phyloP scores from a whole-genome alignment of 306 rosid genomes.

The Begonia loranthoides region DNA sequence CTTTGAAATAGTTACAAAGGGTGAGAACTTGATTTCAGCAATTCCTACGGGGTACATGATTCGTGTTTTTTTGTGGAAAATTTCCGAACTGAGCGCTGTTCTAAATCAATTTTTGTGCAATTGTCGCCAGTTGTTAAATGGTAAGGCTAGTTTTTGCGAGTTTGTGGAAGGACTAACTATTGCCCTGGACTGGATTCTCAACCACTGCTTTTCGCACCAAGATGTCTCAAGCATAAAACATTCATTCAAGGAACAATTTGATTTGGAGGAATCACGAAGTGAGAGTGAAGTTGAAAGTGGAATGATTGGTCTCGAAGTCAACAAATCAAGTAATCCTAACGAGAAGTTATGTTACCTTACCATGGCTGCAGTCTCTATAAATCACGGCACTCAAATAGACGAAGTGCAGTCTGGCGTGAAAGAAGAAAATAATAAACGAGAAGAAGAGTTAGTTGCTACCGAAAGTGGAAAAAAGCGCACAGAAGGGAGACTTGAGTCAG shows the following conservation, averaged over 20 bases:
- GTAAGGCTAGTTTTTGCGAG: conserved; percentile 37
- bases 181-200: conserved; percentile 81
- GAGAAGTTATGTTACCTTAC: conserved; percentile 21
- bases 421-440: conserved; percentile 21
- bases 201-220: conserved; percentile 84
- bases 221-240: conserved; percentile 86
- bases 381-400: no score
- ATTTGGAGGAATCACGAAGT: conserved; percentile 78
- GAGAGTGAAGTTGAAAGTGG: conserved; percentile 66
- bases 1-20: conserved; percentile 43
- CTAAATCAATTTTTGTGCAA: conserved; percentile 45
- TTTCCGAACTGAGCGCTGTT: conserved; percentile 45
- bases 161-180: conserved; percentile 36
- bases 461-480: conserved; percentile 28
- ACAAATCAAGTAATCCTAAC: conserved; percentile 21
- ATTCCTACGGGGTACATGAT: conserved; percentile 49
- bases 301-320: conserved; percentile 32
- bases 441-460: conserved; percentile 17
- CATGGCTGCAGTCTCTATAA: conserved; percentile 14
- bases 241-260: no score
- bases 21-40: conserved; percentile 25
- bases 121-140: conserved; percentile 58
- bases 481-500: conserved; percentile 34
- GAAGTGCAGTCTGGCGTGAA: conserved; percentile 21
- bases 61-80: conserved; percentile 88